These are phyloP conservation scores for Dactylellina sp. DNA, from an alignment of 2,329 filamentous ascomycete species.

Conservation along the genomic window DNA sequence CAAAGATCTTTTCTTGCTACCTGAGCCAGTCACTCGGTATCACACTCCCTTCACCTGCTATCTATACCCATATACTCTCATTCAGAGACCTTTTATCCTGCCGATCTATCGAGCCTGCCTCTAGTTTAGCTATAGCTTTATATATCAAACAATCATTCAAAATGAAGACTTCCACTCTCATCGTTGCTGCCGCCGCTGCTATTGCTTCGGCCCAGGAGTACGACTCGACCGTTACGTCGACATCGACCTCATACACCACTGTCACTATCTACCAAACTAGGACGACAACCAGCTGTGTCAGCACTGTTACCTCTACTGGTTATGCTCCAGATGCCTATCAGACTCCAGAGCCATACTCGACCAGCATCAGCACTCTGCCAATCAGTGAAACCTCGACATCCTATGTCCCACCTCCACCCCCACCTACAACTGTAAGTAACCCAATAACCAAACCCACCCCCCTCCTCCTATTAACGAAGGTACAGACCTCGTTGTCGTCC, in stretches of 20 bases:
- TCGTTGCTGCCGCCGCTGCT: slow-evolving; percentile 39
- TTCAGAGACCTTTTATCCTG: slow-evolving; percentile 25
- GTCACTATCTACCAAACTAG: slow-evolving; percentile 49
- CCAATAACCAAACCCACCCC: slow-evolving; percentile 21
- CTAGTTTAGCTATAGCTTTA: slow-evolving; percentile 1
- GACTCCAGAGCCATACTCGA: slow-evolving; percentile 37
- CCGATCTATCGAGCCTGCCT: slow-evolving; percentile 31
- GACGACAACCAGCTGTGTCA: slow-evolving; percentile 43
- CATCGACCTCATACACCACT: slow-evolving; percentile 45
- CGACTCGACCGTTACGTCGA: slow-evolving; percentile 46
- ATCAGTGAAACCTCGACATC: slow-evolving; percentile 47
- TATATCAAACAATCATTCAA: slow-evolving; percentile 53
- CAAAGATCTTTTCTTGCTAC: slow-evolving; percentile 41
- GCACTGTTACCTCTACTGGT: slow-evolving; percentile 46
- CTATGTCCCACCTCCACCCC: slow-evolving; percentile 34
- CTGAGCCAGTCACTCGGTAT: slow-evolving; percentile 55
- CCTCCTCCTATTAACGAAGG: slow-evolving; percentile 54
- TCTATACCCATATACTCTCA: slow-evolving; percentile 31
- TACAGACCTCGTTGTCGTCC: slow-evolving; percentile 36
- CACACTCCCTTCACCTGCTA: slow-evolving; percentile 44
- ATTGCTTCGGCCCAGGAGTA: slow-evolving; percentile 49
- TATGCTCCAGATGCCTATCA: slow-evolving; percentile 29
- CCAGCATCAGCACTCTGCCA: slow-evolving; percentile 42
- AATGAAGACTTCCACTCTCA: slow-evolving; percentile 55
- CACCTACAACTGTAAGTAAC: slow-evolving; percentile 44